Base-by-base conservation (phyloP, 176 grass and related monocot genomes). In the Juncus inflexus region DNA sequence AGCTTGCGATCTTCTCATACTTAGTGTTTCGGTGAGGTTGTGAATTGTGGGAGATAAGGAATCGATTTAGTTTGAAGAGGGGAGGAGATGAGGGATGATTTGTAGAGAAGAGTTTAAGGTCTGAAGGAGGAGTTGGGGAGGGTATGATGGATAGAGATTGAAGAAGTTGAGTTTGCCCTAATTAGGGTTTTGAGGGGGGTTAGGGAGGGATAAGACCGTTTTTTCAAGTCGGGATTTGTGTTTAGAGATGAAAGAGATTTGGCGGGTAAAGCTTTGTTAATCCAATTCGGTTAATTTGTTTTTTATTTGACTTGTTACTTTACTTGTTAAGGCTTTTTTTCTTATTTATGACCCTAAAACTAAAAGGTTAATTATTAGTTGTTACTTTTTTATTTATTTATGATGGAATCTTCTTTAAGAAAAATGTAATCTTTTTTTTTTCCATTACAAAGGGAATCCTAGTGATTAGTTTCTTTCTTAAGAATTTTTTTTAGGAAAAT, bases 101-200 rank as follows among this genome's bases (percentile, higher is more conserved):
- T 74, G 42, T 66, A 41, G 49, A 74, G 8, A 13, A 60, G 6
- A 54, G 35, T 4, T 39, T 19, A 52, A 12, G 40, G 55, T 71
- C 60, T 78, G 40, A 65, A 65, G 12, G 7, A 15, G 57, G 55
- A 3, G 75, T 55, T 62, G 38, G 75, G 50, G 66, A 67, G 73
- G 47, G 53, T 77, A 90, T 76, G 86, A 80, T 59, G 50, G 42
- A 16, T 54, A 78, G 65, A 12, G 58, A 72, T 10, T 56, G 6
- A 10, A 79, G 58, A 37, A 39, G 50, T n/a, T 63, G n/a, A 12
- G 37, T 28, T 79, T 43, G 11, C 66, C 62, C 11, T 35, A 72
- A 62, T 72, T 79, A 72, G 76, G 59, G 66, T 45, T 79, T 70
- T 40, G 54, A 58, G 68, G 68, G 52, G 58, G 12, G 35, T 37